Conservation (phyloP, 345 rosid genomes). For the Salix viminalis region DNA sequence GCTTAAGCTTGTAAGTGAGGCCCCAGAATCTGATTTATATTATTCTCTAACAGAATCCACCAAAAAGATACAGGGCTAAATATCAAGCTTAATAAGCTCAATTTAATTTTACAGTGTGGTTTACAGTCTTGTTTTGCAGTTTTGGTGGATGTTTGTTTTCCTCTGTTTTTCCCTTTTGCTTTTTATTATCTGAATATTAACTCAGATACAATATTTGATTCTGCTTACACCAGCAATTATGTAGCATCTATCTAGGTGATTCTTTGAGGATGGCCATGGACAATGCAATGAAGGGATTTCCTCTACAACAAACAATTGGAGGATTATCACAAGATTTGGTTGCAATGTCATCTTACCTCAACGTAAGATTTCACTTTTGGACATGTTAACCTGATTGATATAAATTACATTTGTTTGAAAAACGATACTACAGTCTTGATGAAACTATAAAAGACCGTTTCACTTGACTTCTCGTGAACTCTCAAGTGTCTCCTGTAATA, state of each 20-base stretch:
- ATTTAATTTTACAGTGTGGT: too few relatives aligned
- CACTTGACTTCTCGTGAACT: too few relatives aligned
- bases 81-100: too few relatives aligned
- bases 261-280: constrained; percentile 39
- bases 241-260: constrained; percentile 35
- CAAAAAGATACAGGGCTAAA: too few relatives aligned
- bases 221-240: constrained; percentile 1
- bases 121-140: too few relatives aligned
- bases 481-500: too few relatives aligned
- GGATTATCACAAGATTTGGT: constrained; percentile 41
- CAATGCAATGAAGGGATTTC: constrained; percentile 42
- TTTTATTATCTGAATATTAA: neutral
- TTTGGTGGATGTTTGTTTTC: neutral
- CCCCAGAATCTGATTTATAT: too few relatives aligned
- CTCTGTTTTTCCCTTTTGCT: neutral
- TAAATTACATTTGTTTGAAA: neutral
- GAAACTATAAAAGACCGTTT: too few relatives aligned
- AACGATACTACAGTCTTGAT: neutral
- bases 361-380: constrained; percentile 35
- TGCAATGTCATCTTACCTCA: constrained; percentile 40
- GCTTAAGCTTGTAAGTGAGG: too few relatives aligned
- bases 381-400: neutral
- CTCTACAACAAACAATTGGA: constrained; percentile 37
- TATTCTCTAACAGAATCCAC: too few relatives aligned
- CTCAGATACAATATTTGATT: neutral